Evolutionary conservation across 2,329 filamentous ascomycete species (phyloP), one percentile per base, ranked within the genome.

Genomic region (Penicillium janthinellum): DNA sequence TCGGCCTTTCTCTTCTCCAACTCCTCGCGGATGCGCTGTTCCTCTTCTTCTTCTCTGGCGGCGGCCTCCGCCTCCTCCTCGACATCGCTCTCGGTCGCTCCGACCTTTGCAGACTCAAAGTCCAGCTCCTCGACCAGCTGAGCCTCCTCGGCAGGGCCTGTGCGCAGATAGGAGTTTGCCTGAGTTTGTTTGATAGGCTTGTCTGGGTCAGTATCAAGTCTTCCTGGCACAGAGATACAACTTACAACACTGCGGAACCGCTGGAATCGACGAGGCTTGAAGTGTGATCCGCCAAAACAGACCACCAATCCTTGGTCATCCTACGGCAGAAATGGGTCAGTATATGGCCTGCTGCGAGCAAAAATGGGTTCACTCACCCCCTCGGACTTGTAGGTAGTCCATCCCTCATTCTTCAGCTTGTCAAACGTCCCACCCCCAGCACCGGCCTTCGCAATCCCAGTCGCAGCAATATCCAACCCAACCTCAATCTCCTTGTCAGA

Each of bases 361-460:
- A 14, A n/a, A 5, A 31, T 17, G 25, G 3, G 4, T 31, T 11
- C 2, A 47, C 44, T 28, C 17, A 54, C 57, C 39, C 59, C 57
- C 1, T 34, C 42, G 7, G 57, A 44, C 17, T 59, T 54, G 12
- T 54, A 62, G 12, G 57, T 60, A 10, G 38, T 48, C 57, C 60
- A 62, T 3, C 57, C 57, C 35, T 60, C n/a, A 15, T 44, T 52
- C 31, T 60, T 39, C 3, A 25, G 25, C 51, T 62, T 60, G 25
- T 44, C 37, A 44, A 28, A n/a, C 3, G 60, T 57, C 2, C 57
- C 59, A 7, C 37, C 57, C 45, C 45, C 59, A 4, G 50, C 54
- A 4, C 60, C 60, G 34, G 42, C 38, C 54, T 62, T 62, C 3
- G 17, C 60, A 44, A 62, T 41, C 15, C 60, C 57, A 42, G 60